Evolutionary conservation across 1,284 basidiomycete genomes (phyloP), one percentile per base, ranked within the genome.

Genomic region (Phenoliferia sp.): DNA sequence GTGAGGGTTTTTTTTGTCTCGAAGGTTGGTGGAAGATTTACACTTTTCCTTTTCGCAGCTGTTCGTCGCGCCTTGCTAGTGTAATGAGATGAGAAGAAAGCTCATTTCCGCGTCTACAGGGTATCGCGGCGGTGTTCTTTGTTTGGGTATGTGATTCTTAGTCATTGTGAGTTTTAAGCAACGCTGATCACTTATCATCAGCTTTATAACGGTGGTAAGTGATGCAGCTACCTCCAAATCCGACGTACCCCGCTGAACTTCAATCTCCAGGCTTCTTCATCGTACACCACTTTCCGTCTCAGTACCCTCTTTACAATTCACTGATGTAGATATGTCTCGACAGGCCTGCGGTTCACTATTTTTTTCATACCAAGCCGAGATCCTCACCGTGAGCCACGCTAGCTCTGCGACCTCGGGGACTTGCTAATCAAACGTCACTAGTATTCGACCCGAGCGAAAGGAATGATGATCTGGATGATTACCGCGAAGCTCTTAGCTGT

Each of bases 101-200:
- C 22, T 44, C 39, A 12, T 44, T 22, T 44, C 22, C 39, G n/a
- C n/a, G n/a, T n/a, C n/a, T n/a, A 44, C 39, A 44, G 15, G 50
- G 50, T 10, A 54, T 54, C 22, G 50, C 50, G 50, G 50, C 50
- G 9, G 50, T 54, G 50, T 54, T 54, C 50, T 54, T 54, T 28
- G 50, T 54, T 9, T 54, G 50, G 50, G 62, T 72, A 10, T 67
- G 69, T 32, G 66, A 72, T n/a, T n/a, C n/a, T n/a, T n/a, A n/a
- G n/a, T n/a, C n/a, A n/a, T n/a, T n/a, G n/a, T n/a, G n/a, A n/a
- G n/a, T n/a, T n/a, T n/a, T n/a, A n/a, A n/a, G n/a, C n/a, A n/a
- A n/a, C n/a, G n/a, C n/a, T n/a, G n/a, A n/a, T n/a, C n/a, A n/a
- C n/a, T n/a, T n/a, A n/a, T n/a, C n/a, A n/a, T n/a, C n/a, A n/a